These are phyloP conservation scores for Aspergillus phoenicis DNA, from an alignment of 2,329 filamentous ascomycete species.

Conservation along the genomic window DNA sequence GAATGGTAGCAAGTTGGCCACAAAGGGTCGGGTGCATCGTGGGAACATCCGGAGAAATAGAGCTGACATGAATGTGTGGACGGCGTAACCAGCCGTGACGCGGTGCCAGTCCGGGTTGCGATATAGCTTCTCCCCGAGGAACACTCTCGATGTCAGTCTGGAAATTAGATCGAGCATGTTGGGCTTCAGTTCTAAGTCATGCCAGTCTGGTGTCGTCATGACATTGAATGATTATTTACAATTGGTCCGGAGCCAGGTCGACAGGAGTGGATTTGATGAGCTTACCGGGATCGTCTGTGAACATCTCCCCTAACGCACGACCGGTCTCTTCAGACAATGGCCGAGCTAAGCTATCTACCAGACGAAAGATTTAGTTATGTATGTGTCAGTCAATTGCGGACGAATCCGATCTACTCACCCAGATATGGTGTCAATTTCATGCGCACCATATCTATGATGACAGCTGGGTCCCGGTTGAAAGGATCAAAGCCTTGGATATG, in stretches of 20 bases:
- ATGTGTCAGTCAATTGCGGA: too few species aligned
- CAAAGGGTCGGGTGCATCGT: conserved; percentile 5
- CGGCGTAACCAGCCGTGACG: conserved; percentile 28
- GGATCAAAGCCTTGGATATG: conserved; percentile 24
- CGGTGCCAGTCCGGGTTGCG: conserved; percentile 27
- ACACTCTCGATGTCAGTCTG: conserved; percentile 16
- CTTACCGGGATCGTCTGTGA: neutral
- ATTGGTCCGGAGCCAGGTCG: too few species aligned
- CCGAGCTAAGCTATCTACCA: neutral
- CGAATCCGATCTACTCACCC: conserved; percentile 14
- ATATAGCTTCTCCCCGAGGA: conserved; percentile 26
- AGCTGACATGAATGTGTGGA: conserved; percentile 20
- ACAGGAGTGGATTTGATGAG: too few species aligned
- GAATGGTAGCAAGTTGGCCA: conserved; percentile 6
- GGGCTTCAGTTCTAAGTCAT: neutral
- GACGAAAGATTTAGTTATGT: neutral
- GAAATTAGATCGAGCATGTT: neutral
- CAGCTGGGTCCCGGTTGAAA: conserved; percentile 16
- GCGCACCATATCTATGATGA: conserved; percentile 24
- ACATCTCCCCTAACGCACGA: neutral
- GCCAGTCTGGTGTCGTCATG: conserved; percentile 1
- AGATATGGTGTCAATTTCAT: conserved; percentile 28
- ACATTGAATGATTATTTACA: too few species aligned
- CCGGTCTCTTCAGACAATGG: neutral
- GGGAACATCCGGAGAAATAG: conserved; percentile 14